phyloP scores from a whole-genome alignment of 176 grass and related monocot genomes.

The Alloteropsis semialata region DNA sequence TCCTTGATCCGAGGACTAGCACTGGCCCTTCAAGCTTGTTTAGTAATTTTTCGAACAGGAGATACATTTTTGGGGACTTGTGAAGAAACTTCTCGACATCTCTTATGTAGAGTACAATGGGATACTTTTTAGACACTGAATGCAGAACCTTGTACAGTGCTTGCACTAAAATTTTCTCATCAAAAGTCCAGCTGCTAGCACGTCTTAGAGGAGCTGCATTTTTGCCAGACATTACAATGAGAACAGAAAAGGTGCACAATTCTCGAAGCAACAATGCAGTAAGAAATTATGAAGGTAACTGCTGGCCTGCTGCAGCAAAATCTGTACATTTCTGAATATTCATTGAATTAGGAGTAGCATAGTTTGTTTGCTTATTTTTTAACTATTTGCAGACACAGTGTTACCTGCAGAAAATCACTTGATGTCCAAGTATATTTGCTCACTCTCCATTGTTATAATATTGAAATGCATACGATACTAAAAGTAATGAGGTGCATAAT shows the following conservation, averaged over 20 bases:
- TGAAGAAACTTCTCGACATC: conserved; percentile 85
- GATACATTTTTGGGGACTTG: conserved; percentile 84
- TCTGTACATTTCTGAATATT: neutral
- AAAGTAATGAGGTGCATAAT: neutral
- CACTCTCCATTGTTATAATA: neutral
- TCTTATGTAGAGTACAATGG: conserved; percentile 84
- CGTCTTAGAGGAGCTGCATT: conserved; percentile 64
- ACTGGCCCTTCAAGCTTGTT: conserved; percentile 66
- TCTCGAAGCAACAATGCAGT: neutral
- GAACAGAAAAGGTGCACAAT: conserved; percentile 6
- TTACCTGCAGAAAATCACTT: neutral
- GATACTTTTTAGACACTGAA: conserved; percentile 75
- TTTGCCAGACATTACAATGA: conserved; percentile 27
- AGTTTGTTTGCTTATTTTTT: neutral
- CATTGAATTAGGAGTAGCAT: neutral
- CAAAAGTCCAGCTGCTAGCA: conserved; percentile 68
- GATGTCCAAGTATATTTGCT: neutral
- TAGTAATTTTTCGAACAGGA: conserved; percentile 75
- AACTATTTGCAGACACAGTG: neutral
- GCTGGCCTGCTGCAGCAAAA: neutral
- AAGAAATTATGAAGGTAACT: conserved; percentile 4
- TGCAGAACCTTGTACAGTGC: conserved; percentile 84
- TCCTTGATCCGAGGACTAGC: conserved; percentile 69
- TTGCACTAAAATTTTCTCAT: conserved; percentile 89
- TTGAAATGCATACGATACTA: neutral